phyloP scores from a whole-genome alignment of 169 alveolate species.

The Besnoitia besnoiti region DNA sequence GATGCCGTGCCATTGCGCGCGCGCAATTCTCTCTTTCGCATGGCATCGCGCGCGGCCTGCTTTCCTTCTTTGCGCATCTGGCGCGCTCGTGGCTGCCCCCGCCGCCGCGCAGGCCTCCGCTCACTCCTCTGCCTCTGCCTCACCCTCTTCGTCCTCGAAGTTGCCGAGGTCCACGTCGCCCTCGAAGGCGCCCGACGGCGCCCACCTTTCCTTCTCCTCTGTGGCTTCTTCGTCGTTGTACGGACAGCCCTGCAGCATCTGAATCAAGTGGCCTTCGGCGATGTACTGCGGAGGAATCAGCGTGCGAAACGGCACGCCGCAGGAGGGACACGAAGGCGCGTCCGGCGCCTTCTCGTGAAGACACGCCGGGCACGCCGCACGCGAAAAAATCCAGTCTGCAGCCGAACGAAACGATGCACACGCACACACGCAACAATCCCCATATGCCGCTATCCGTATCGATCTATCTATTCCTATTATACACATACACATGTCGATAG shows the following conservation, averaged over 20 bases:
- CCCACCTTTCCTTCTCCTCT: slow-evolving; percentile 27
- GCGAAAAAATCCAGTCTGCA: slow-evolving; percentile 60
- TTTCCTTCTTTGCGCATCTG: neutral
- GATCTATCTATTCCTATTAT: too few relatives aligned
- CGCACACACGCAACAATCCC: neutral
- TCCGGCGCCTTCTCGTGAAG: slow-evolving; percentile 53
- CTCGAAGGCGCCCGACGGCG: neutral
- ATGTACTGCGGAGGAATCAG: slow-evolving; percentile 46
- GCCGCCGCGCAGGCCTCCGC: neutral
- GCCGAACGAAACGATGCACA: neutral
- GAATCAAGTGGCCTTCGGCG: slow-evolving; percentile 44
- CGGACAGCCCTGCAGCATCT: slow-evolving; percentile 57
- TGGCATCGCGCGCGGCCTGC: too few relatives aligned
- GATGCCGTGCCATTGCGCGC: too few relatives aligned
- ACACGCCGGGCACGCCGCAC: slow-evolving; percentile 64
- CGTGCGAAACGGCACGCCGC: slow-evolving; percentile 41
- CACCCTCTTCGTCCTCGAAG: slow-evolving; percentile 22
- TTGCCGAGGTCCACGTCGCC: slow-evolving; percentile 24
- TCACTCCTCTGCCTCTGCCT: neutral
- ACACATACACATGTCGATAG: neutral
- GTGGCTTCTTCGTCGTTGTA: slow-evolving; percentile 32
- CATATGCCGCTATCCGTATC: neutral
- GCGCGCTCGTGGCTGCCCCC: neutral
- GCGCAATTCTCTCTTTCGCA: too few relatives aligned
- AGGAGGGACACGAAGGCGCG: slow-evolving; percentile 30